Base-by-base conservation (phyloP, 2,329 filamentous ascomycete genomes). In the Cercospora citrullina region DNA sequence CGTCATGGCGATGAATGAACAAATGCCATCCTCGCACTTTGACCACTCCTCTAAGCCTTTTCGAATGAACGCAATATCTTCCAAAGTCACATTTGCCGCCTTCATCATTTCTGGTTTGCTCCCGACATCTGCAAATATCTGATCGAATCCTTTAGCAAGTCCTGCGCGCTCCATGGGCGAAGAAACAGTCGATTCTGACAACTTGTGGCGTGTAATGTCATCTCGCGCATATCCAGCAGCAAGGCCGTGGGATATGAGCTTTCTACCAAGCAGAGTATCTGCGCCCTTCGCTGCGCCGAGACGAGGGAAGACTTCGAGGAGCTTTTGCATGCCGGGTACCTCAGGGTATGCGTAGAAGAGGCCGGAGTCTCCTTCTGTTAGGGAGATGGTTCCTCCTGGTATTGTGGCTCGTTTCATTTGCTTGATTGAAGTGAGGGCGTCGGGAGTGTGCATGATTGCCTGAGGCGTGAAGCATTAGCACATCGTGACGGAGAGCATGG, bases 391-490 rank as follows among this genome's bases (percentile, higher is more conserved):
- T 21, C 59, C 63, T 1, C 51, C 45, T 14, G 67, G 39, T 31
- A 66, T 66, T n/a, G 48, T 39, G 16, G 67, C 63, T 3, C 6
- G 6, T 30, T 64, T 60, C 59, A 65, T 63, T 26, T 66, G 64
- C 10, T 45, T 59, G 23, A 64, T 63, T 1, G 36, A 39, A 26
- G 61, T 33, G 36, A 68, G 48, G 14, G 57, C 45, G 14, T 68
- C 60, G 45, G 31, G 21, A n/a, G 63, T 68, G 63, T 68, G 67
- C 67, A 68, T 68, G 23, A 68, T 63, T 18, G 67, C 67, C 66
- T 68, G 26, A 7, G 16, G 5, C 6, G 14, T 39, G 26, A 4
- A 58, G 16, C 8, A 58, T 58, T 8, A 51, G 31, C 12, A 36
- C 4, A 14, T 60, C 12, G 16, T n/a, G 16, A 2, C 10, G 2